Base-by-base conservation (phyloP, 2,329 filamentous ascomycete genomes). In the Pseudogymnoascus sp. region DNA sequence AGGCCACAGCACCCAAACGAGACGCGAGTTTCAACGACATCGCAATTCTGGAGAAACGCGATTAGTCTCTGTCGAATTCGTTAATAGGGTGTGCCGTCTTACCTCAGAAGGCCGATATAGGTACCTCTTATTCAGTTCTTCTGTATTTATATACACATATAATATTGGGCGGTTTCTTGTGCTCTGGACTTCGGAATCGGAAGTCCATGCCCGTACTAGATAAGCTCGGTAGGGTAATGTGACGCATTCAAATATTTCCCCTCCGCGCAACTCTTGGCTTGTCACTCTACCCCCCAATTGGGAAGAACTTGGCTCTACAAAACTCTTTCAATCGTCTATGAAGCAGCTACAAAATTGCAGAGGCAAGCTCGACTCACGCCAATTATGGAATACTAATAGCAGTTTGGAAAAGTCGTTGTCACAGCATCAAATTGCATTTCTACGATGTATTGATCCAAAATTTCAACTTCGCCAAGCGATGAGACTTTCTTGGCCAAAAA, bases 161-260 rank as follows among this genome's bases (percentile, higher is more conserved):
- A 52, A 18, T 52, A 7, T 52, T 12, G 26, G 26, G 26, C 45
- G 45, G 23, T 52, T 33, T 52, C 45, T 52, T 52, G 45, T 52
- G 45, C 26, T 52, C 45, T 30, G 45, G 33, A 33, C 28, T 52
- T 52, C 45, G 45, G 45, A 52, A 52, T 52, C 45, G 45, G 45
- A 52, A 52, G 45, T 52, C 45, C 45, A 52, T 52, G 45, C 45
- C 45, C 45, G 45, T 52, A 30, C 26, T 30, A 52, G 45, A 52
- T 52, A 52, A 52, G 45, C 45, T 30, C 45, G 45, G 45, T 52
- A 52, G 45, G 45, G 45, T 52, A 52, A 52, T 52, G 45, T 52
- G 45, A 52, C 45, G 45, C 45, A 52, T 52, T 52, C 45, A 52
- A 52, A 52, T 52, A 52, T 52, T 52, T 52, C 45, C 45, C 45